Base-by-base conservation (phyloP, 176 grass and related monocot species). In the Aechmea fasciata region DNA sequence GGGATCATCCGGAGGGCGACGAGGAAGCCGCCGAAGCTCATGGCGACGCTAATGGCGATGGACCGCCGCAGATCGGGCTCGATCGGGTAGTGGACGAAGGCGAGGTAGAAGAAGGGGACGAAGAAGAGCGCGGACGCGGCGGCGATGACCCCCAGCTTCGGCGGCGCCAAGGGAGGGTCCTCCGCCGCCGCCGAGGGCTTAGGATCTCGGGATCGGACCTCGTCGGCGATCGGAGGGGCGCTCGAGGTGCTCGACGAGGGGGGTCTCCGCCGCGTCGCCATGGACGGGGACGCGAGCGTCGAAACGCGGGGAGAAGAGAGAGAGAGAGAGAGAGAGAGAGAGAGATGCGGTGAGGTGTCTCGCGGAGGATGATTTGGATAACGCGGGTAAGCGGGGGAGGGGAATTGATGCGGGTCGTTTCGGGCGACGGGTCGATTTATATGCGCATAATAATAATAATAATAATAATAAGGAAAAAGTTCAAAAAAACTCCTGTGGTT, bases 81-180 rank as follows among this genome's bases (percentile, higher is more conserved):
- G 68, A 99, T 72, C 12, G 55, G 80, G 80, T 93, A 99, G 80
- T 93, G 77, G 61, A 84, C 73, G 79, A 93, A 93, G 3, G 88
- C 75, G 57, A 99, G 85, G 77, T 99, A 99, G 57, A 86, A 87
- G 89, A 99, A 99, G 13, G 89, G 84, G 54, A 82, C 76, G 82
- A 93, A 86, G 68, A 93, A 99, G 73, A 73, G 24, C 33, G 64
- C 66, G 59, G 79, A 78, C 11, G 76, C 71, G 41, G 63, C 67
- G 49, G 85, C 33, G 71, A 75, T 84, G 13, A 87, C 22, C 14
- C 69, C 29, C 5, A 87, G 69, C 76, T 93, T 93, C 52, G 94
- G 94, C 52, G 89, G 75, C 3, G 79, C 79, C 61, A 99, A 80
- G 2, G 83, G 79, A 63, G 74, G 71, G 13, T 86, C 81, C 13